Percentiles rank a stretch among this genome's conserved stretches.
Conservation (phyloP, 176 grass and related monocot genomes). For the Puccinellia tenuiflora region DNA sequence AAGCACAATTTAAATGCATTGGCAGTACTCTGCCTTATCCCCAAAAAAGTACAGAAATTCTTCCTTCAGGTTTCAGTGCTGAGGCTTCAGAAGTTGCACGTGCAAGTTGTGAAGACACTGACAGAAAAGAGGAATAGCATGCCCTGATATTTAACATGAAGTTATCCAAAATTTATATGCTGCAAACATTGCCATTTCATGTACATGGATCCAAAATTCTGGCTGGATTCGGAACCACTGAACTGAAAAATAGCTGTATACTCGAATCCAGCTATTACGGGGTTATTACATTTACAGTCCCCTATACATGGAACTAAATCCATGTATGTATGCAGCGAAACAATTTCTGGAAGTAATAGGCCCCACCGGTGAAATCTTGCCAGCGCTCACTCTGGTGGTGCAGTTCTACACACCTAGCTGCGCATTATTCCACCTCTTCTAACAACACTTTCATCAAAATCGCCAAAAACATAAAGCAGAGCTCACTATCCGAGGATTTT, state of each 20-base stretch:
- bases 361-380: conserved; percentile 43
- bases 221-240: background rate
- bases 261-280: background rate
- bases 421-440: conserved; percentile 20
- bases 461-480: background rate
- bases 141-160: background rate
- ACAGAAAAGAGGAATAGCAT: background rate
- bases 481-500: background rate
- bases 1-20: too few relatives aligned
- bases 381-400: conserved; percentile 50
- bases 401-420: conserved; percentile 24
- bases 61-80: background rate
- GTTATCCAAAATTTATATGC: background rate
- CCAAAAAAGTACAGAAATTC: too few relatives aligned
- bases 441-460: conserved; percentile 19
- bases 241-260: background rate
- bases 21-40: too few relatives aligned
- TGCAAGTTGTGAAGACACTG: background rate
- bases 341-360: background rate
- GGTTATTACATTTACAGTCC: conserved; percentile 9
- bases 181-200: conserved; percentile 1
- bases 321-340: background rate
- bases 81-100: background rate
- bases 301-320: conserved; percentile 6
- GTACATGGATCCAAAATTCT: background rate